Evolutionary conservation across 345 rosid species (phyloP).

Genomic region (Gossypium herbaceum): DNA sequence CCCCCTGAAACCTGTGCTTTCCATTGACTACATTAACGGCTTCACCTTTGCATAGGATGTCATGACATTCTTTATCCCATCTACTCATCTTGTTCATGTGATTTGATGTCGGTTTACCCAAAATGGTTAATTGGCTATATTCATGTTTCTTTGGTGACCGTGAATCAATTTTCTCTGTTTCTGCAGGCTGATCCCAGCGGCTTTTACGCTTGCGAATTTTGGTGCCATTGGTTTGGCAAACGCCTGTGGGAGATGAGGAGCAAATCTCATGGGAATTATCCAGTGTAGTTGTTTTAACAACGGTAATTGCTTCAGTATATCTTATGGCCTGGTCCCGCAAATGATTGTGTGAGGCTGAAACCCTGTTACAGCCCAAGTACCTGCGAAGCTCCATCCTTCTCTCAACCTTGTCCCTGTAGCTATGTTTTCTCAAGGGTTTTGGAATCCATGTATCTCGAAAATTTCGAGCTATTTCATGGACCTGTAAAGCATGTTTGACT

Average conservation of each 20-base stretch:
- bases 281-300: slow-evolving; percentile 29
- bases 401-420: slow-evolving; percentile 57
- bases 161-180: slow-evolving; percentile 30
- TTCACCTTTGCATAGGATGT: slow-evolving; percentile 23
- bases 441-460: slow-evolving; percentile 92
- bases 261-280: slow-evolving; percentile 41
- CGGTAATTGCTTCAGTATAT: slow-evolving; percentile 47
- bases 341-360: slow-evolving; percentile 43
- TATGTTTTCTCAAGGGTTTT: slow-evolving; percentile 48
- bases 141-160: slow-evolving; percentile 21
- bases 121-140: slow-evolving; percentile 15
- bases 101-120: slow-evolving; percentile 14
- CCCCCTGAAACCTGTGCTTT: slow-evolving; percentile 41
- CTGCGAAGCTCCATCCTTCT: slow-evolving; percentile 45
- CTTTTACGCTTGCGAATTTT: slow-evolving; percentile 84
- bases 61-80: slow-evolving; percentile 20
- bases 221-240: slow-evolving; percentile 29
- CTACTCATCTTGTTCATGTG: slow-evolving; percentile 19
- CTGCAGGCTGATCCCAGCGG: slow-evolving; percentile 94
- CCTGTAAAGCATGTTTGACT: slow-evolving; percentile 40
- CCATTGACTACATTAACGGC: slow-evolving; percentile 21
- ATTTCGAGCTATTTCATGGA: slow-evolving; percentile 91
- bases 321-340: slow-evolving; percentile 45
- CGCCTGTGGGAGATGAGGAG: slow-evolving; percentile 34
- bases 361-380: slow-evolving; percentile 40